phyloP scores from a whole-genome alignment of 805 yeast species.

The Kuraishia ogatae region DNA sequence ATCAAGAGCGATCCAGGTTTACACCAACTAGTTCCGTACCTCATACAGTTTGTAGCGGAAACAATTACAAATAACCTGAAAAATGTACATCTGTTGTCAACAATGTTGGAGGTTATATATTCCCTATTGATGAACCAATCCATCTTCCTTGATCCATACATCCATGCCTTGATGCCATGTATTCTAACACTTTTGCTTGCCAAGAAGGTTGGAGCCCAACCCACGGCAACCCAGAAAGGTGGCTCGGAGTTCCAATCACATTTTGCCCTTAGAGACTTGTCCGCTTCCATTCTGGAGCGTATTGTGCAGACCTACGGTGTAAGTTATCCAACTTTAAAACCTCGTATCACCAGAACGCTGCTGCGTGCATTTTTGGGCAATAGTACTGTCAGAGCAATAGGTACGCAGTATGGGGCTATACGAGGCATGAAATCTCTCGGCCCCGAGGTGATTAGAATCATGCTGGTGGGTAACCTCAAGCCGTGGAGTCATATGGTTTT shows the following conservation, averaged over 20 bases:
- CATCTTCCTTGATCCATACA: slow-evolving; percentile 87
- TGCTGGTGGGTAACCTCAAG: slow-evolving; percentile 74
- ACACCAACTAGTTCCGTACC: slow-evolving; percentile 94
- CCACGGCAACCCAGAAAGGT: slow-evolving; percentile 4
- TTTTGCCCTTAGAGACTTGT: slow-evolving; percentile 73
- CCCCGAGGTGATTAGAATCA: slow-evolving; percentile 76
- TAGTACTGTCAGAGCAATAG: slow-evolving; percentile 57
- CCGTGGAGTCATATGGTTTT: slow-evolving; percentile 68
- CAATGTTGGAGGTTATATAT: slow-evolving; percentile 84
- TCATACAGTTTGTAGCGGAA: slow-evolving; percentile 93
- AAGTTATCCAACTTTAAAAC: slow-evolving; percentile 81
- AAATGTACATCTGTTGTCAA: slow-evolving; percentile 58
- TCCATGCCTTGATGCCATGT: slow-evolving; percentile 96
- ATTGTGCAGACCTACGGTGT: slow-evolving; percentile 76
- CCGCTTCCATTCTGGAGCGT: slow-evolving; percentile 73
- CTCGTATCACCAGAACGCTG: slow-evolving; percentile 88
- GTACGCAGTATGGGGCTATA: slow-evolving; percentile 89
- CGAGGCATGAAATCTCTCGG: slow-evolving; percentile 81
- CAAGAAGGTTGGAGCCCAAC: slow-evolving; percentile 62
- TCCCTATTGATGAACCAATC: slow-evolving; percentile 78
- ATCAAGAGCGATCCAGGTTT: slow-evolving; percentile 89
- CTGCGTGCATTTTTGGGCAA: slow-evolving; percentile 68
- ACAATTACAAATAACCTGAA: slow-evolving; percentile 84
- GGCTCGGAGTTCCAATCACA: slow-evolving; percentile 19
- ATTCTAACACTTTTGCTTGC: slow-evolving; percentile 84